Conservation (phyloP, 2,329 filamentous ascomycete genomes). For the Calonectria ilicicola region DNA sequence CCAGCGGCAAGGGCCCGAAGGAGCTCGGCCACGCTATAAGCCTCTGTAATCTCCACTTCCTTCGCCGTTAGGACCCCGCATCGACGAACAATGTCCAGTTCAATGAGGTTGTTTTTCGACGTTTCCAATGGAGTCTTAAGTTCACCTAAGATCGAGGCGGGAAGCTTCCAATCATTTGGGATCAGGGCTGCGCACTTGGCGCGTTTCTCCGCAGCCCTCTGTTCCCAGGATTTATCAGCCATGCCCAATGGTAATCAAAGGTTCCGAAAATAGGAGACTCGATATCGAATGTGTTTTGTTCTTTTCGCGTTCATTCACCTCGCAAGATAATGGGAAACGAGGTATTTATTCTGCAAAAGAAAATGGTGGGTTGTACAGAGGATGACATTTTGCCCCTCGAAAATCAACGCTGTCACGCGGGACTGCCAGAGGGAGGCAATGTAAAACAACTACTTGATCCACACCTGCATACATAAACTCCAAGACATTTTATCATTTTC, state of each 20-base stretch:
- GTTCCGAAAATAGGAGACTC: no score
- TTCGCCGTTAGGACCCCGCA: slow-evolving; percentile 53
- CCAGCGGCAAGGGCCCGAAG: slow-evolving; percentile 48
- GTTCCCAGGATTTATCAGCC: neutral
- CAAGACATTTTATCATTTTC: no score
- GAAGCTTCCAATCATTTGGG: slow-evolving; percentile 26
- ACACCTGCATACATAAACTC: no score
- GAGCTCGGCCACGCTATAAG: slow-evolving; percentile 52
- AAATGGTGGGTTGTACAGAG: no score
- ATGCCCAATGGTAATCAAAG: no score
- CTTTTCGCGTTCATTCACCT: no score
- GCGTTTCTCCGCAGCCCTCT: slow-evolving; percentile 12
- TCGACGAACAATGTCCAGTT: slow-evolving; percentile 28
- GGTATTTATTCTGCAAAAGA: neutral
- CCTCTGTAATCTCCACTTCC: slow-evolving; percentile 59
- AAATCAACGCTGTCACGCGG: no score
- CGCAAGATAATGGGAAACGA: neutral
- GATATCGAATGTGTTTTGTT: no score
- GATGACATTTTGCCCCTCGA: no score
- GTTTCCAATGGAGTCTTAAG: slow-evolving; percentile 18
- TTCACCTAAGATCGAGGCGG: neutral
- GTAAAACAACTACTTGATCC: no score
- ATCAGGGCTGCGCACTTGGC: slow-evolving; percentile 11
- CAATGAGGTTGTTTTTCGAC: slow-evolving; percentile 24
- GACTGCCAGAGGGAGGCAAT: no score